These are phyloP conservation scores for Pistacia integerrima DNA, from an alignment of 345 rosid species.

Conservation along the genomic window DNA sequence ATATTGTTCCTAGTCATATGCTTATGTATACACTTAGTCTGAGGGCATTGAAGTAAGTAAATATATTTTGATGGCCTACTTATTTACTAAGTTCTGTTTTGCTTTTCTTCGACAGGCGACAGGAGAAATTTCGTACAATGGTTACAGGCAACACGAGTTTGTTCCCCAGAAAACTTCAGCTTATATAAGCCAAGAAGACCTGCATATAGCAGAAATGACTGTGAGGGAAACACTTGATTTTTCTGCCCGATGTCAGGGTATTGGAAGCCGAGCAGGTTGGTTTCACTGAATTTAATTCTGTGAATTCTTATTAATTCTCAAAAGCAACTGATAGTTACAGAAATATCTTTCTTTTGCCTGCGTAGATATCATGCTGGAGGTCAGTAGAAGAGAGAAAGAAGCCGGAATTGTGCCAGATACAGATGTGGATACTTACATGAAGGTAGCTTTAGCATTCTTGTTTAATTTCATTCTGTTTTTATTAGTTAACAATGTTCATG, in stretches of 20 bases:
- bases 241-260: slow-evolving; percentile 60
- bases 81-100: neutral
- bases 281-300: neutral
- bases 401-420: slow-evolving; percentile 50
- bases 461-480: neutral
- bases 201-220: slow-evolving; percentile 65
- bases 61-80: neutral
- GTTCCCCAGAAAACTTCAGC: slow-evolving; percentile 64
- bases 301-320: neutral
- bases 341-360: neutral
- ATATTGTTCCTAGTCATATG: too few relatives aligned
- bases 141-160: slow-evolving; percentile 53
- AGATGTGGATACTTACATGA: slow-evolving; percentile 50
- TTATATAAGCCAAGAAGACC: slow-evolving; percentile 64
- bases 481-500: neutral
- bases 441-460: slow-evolving; percentile 31
- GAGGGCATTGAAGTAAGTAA: neutral
- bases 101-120: slow-evolving; percentile 31
- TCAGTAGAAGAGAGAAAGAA: slow-evolving; percentile 46
- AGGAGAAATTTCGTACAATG: slow-evolving; percentile 62
- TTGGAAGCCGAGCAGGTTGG: slow-evolving; percentile 52
- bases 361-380: slow-evolving; percentile 44
- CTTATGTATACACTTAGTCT: too few relatives aligned
- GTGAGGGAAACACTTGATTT: slow-evolving; percentile 73
- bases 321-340: neutral